phyloP scores from a whole-genome alignment of 805 yeast genomes.

The Starmerella potacharoeniae region DNA sequence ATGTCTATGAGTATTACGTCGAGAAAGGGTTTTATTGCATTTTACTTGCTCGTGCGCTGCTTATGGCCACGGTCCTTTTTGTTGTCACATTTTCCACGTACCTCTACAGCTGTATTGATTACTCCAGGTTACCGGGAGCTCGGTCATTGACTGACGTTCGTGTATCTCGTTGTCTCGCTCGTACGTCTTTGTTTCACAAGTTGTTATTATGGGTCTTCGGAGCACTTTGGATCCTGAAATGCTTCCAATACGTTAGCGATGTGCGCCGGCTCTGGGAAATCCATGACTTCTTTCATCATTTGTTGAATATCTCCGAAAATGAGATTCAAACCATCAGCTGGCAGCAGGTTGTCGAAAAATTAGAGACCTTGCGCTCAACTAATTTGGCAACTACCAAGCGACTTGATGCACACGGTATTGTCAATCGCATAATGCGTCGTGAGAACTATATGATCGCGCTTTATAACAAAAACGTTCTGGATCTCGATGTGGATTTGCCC shows the following conservation, averaged over 20 bases:
- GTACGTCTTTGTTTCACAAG: constrained; percentile 40
- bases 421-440: constrained; percentile 88
- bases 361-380: constrained; percentile 56
- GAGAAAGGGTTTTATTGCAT: constrained; percentile 81
- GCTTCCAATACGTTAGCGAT: constrained; percentile 42
- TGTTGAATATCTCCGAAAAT: constrained; percentile 60
- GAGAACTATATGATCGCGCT: constrained; percentile 90
- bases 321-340: constrained; percentile 90
- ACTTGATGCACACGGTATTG: constrained; percentile 86
- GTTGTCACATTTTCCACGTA: constrained; percentile 70
- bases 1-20: constrained; percentile 68
- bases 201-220: constrained; percentile 53
- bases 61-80: constrained; percentile 63
- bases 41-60: constrained; percentile 51
- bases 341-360: constrained; percentile 69
- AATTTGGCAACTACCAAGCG: constrained; percentile 33
- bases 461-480: constrained; percentile 64
- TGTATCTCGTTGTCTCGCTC: constrained; percentile 38
- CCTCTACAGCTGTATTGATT: constrained; percentile 72
- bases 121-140: constrained; percentile 33
- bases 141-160: constrained; percentile 33
- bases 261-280: constrained; percentile 60
- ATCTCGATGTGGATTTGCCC: constrained; percentile 50
- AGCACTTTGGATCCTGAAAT: constrained; percentile 32
- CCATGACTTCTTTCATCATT: constrained; percentile 59